Evolutionary conservation across 75 land plant genomes (phyloP), one percentile per base, ranked within the genome.

Genomic region (Adiantum capillusveneris): DNA sequence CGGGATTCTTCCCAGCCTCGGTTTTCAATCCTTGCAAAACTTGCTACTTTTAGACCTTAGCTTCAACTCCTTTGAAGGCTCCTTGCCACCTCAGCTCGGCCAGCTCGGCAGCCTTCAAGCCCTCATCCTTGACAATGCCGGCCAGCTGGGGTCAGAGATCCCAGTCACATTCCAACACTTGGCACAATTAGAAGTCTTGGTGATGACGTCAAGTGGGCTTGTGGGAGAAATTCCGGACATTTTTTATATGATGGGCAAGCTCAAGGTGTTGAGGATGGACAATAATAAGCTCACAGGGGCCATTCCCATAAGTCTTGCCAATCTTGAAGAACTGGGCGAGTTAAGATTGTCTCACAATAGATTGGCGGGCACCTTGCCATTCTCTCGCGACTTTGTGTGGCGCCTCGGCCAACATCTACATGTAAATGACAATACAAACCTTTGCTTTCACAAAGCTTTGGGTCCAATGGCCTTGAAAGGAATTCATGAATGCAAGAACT

Each of bases 31-130:
- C 16, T 36, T 37, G 19, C 45, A 59, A 7, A 26, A 14, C 20
- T 3, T 59, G 44, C 61, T 31, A 11, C 31, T 59, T 24, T n/a
- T 59, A 41, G 61, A 59, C 25, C 43, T 59, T 1, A 59, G 61
- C 31, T 19, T 17, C 25, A 59, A 59, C 44, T 16, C 18, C 5
- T 30, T 59, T 5, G 17, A 18, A 5, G 61, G 61, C 18, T 11
- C 42, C 45, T n/a, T 59, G 1, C 61, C 61, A 16, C 24, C 26
- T 2, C 37, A 31, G 9, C 37, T 59, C 31, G 61, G 61, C n/a
- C 21, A 9, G 9, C 1, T 59, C 49, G 18, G 19, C 16, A 34
- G 22, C 22, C 44, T 59, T 14, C 44, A 59, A 59, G 44, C 20
- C 6, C 25, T 59, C 18, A 30, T 59, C 25, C 44, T 59, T 6